phyloP scores from a whole-genome alignment of 1,284 basidiomycete genomes.

The Sanghuangporus sanghuang region DNA sequence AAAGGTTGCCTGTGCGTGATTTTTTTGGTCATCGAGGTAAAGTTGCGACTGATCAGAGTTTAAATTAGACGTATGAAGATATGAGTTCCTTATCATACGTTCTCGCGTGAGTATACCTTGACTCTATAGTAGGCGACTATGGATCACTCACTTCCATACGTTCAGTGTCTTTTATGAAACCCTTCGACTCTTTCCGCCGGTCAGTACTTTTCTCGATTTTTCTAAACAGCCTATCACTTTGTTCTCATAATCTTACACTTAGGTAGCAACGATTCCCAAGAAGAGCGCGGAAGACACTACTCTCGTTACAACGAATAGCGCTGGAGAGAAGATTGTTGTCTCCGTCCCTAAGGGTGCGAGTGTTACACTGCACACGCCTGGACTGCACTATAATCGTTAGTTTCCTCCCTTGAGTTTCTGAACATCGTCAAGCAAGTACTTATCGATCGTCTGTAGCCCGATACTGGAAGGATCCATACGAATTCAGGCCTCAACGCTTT shows the following conservation, averaged over 20 bases:
- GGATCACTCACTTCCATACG: neutral
- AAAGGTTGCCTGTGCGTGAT: slow-evolving; percentile 19
- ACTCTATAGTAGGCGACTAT: neutral
- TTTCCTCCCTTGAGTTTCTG: neutral
- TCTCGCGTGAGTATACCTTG: slow-evolving; percentile 6
- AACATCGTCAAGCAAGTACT: neutral
- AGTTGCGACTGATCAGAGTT: neutral
- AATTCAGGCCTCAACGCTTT: slow-evolving; percentile 48
- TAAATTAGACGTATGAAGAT: slow-evolving; percentile 16
- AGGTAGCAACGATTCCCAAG: slow-evolving; percentile 48
- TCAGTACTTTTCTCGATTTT: neutral
- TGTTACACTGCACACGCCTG: slow-evolving; percentile 37
- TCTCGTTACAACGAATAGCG: slow-evolving; percentile 31
- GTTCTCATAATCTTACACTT: neutral
- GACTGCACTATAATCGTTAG: slow-evolving; percentile 41
- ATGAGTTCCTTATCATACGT: slow-evolving; percentile 15
- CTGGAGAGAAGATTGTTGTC: slow-evolving; percentile 34
- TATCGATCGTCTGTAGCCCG: slow-evolving; percentile 30
- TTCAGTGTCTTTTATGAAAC: slow-evolving; percentile 36
- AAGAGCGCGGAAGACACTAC: slow-evolving; percentile 40
- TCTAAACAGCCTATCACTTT: neutral
- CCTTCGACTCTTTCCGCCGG: slow-evolving; percentile 35
- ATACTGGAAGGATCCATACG: slow-evolving; percentile 47
- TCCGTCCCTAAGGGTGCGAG: slow-evolving; percentile 40
- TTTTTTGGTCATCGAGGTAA: neutral